These are phyloP conservation scores for Herpotrichia juniperi DNA, from an alignment of 2,329 filamentous ascomycete genomes.

Conservation along the genomic window DNA sequence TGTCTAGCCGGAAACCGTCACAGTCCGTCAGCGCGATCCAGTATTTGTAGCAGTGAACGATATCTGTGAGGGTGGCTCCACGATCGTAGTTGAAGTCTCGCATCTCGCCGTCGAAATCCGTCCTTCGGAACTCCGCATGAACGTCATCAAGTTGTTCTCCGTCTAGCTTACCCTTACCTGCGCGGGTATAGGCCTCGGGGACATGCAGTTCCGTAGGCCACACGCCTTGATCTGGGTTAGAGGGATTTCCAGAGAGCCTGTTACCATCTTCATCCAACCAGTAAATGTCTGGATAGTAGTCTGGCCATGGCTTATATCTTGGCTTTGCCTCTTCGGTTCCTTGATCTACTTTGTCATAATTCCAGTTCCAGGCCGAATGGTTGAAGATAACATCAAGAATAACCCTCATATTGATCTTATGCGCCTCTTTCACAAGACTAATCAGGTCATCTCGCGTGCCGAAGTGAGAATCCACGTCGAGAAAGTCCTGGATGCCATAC, in stretches of 20 bases:
- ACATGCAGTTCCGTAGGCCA: conserved; percentile 27
- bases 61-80: conserved; percentile 19
- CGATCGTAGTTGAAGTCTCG: conserved; percentile 12
- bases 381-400: conserved; percentile 31
- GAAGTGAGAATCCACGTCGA: conserved; percentile 26
- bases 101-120: conserved; percentile 28
- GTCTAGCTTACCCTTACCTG: too few relatives aligned
- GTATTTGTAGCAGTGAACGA: conserved; percentile 31
- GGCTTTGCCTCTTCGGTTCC: too few relatives aligned
- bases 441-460: conserved; percentile 25
- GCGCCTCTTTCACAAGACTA: conserved; percentile 23
- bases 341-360: too few relatives aligned
- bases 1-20: conserved; percentile 28
- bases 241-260: conserved; percentile 12
- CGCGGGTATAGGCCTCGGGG: conserved; percentile 14
- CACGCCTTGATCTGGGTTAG: conserved; percentile 19
- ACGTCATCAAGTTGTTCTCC: conserved; percentile 23
- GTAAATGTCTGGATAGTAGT: conserved; percentile 11
- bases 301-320: conserved; percentile 13
- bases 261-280: conserved; percentile 14
- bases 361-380: conserved; percentile 21
- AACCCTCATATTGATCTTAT: conserved; percentile 22
- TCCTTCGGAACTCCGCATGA: conserved; percentile 23
- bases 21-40: conserved; percentile 29
- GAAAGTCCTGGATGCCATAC: conserved; percentile 27